These are phyloP conservation scores for Liquidambar formosana DNA, from an alignment of 164 flowering plant genomes.

Conservation along the genomic window DNA sequence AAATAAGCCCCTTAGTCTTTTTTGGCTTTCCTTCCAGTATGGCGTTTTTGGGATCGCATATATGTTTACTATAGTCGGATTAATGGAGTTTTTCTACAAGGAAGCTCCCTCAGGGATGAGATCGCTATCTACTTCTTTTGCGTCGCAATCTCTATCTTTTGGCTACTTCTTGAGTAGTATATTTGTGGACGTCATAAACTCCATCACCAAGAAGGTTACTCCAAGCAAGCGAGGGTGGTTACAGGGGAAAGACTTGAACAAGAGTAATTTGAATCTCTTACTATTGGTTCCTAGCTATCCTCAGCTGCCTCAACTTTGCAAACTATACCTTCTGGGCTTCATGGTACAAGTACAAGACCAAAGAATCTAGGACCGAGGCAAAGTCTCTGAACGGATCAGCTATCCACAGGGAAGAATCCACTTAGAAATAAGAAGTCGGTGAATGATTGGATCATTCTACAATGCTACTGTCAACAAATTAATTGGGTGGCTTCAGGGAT, in stretches of 20 bases:
- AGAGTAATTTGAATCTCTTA: constrained; percentile 50
- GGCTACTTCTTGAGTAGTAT: constrained; percentile 67
- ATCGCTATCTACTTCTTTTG: constrained; percentile 66
- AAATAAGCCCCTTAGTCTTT: constrained; percentile 51
- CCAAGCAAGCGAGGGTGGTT: constrained; percentile 44
- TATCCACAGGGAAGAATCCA: constrained; percentile 3
- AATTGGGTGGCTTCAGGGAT: too few relatives aligned
- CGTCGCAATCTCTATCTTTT: constrained; percentile 50
- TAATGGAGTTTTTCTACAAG: constrained; percentile 66
- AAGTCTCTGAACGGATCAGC: constrained; percentile 19
- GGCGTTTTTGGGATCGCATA: constrained; percentile 68
- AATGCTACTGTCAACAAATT: too few relatives aligned
- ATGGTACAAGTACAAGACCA: constrained; percentile 68
- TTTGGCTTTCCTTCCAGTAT: constrained; percentile 70
- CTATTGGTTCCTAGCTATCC: constrained; percentile 67
- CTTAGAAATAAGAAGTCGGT: too few relatives aligned
- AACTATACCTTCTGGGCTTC: constrained; percentile 54
- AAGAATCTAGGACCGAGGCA: constrained; percentile 4
- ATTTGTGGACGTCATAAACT: constrained; percentile 48
- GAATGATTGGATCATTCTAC: too few relatives aligned
- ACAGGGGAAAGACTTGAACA: constrained; percentile 52
- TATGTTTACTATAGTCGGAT: constrained; percentile 67
- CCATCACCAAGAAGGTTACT: constrained; percentile 41
- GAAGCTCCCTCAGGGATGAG: constrained; percentile 68
- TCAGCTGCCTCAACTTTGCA: too few relatives aligned